Evolutionary conservation across 192 early-diverging fungal genomes (phyloP).

Genomic region (Allomyces arbusculus): DNA sequence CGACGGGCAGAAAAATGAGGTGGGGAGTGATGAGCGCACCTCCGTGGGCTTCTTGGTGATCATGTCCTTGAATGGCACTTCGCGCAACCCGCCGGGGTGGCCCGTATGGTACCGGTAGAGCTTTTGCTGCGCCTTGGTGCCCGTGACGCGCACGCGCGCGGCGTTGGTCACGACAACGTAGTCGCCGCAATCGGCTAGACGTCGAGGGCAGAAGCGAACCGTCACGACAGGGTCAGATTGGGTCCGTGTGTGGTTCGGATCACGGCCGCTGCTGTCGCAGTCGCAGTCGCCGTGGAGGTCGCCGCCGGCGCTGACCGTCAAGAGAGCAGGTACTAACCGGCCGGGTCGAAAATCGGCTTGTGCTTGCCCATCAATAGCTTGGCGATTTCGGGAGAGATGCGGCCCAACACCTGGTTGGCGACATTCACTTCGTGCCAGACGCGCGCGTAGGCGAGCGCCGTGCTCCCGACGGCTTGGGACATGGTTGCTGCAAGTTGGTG

Average conservation of each 20-base stretch:
- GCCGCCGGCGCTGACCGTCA: no score
- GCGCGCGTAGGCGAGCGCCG: conserved; percentile 62
- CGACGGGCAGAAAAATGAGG: no score
- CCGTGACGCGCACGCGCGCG: conserved; percentile 50
- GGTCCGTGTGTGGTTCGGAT: no score
- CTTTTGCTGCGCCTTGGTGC: conserved; percentile 69
- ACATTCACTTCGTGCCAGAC: conserved; percentile 88
- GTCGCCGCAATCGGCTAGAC: conserved; percentile 77
- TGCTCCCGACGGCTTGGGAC: conserved; percentile 5
- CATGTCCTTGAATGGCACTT: conserved; percentile 49
- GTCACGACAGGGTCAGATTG: not conserved
- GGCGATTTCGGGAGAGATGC: conserved; percentile 59
- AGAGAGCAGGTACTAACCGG: conserved; percentile 26
- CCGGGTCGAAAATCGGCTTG: conserved; percentile 79
- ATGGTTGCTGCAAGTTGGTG: not conserved
- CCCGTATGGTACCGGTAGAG: conserved; percentile 70
- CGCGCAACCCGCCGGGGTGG: conserved; percentile 69
- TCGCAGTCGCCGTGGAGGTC: no score
- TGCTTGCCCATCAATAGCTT: conserved; percentile 90
- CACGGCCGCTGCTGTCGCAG: no score
- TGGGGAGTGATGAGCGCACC: conserved; percentile 10
- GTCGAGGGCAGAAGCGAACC: not conserved
- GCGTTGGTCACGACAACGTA: conserved; percentile 93
- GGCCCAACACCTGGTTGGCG: conserved; percentile 65
- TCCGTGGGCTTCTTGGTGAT: conserved; percentile 55